These are phyloP conservation scores for Articulospora tetracladia DNA, from an alignment of 495 filamentous ascomycete species.

Conservation along the genomic window DNA sequence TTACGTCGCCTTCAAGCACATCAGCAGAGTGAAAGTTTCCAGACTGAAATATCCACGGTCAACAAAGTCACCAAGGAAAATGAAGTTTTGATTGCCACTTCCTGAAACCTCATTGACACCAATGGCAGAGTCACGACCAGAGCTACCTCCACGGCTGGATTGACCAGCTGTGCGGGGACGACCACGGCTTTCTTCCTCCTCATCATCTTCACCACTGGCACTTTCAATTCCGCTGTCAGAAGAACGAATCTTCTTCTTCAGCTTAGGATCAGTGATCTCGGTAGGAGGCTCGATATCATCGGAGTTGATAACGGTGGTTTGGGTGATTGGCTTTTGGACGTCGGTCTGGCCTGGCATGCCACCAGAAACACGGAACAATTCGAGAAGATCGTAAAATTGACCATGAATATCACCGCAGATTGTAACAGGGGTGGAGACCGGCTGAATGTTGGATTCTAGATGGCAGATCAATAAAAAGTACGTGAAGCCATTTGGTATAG, in stretches of 20 bases:
- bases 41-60: slow-evolving; percentile 97
- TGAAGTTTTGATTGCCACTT: slow-evolving; percentile 77
- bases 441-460: slow-evolving; percentile 94
- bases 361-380: slow-evolving; percentile 93
- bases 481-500: background rate
- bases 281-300: slow-evolving; percentile 85
- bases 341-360: slow-evolving; percentile 84
- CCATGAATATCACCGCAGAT: slow-evolving; percentile 98
- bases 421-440: slow-evolving; percentile 93
- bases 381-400: slow-evolving; percentile 97
- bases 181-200: slow-evolving; percentile 45
- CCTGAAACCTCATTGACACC: slow-evolving; percentile 42
- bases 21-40: slow-evolving; percentile 90
- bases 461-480: background rate
- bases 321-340: slow-evolving; percentile 52
- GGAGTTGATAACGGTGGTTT: slow-evolving; percentile 62
- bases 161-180: slow-evolving; percentile 36
- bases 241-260: slow-evolving; percentile 73
- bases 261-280: slow-evolving; percentile 77
- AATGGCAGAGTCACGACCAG: slow-evolving; percentile 35
- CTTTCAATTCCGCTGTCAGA: slow-evolving; percentile 38
- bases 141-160: slow-evolving; percentile 32
- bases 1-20: slow-evolving; percentile 96
- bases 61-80: slow-evolving; percentile 96
- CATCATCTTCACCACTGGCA: slow-evolving; percentile 43